Percentiles rank a stretch among this genome's conserved stretches.
These are phyloP conservation scores for Entomortierella chlamydospora DNA, from an alignment of 192 early-diverging fungal species.

Conservation along the genomic window DNA sequence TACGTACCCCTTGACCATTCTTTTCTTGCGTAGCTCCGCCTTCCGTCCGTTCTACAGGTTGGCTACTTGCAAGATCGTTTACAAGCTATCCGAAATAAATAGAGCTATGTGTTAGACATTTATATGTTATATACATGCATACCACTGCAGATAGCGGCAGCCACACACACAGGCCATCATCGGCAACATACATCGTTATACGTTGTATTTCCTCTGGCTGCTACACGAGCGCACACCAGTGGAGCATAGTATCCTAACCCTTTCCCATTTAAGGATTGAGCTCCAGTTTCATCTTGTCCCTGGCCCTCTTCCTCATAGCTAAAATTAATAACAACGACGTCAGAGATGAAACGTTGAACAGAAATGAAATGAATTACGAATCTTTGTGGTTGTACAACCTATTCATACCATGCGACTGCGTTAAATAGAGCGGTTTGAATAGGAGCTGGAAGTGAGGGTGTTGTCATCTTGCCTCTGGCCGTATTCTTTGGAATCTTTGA, in stretches of 20 bases:
- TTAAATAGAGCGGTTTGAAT: no score
- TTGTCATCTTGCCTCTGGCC: background rate
- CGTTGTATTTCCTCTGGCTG: conserved; percentile 66
- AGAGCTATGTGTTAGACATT: no score
- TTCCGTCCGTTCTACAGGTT: conserved; percentile 24
- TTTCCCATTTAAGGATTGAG: conserved; percentile 56
- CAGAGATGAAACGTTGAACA: no score
- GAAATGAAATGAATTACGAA: no score
- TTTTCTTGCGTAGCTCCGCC: conserved; percentile 12
- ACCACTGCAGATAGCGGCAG: no score
- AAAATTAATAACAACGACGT: conserved; percentile 1
- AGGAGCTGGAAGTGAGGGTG: no score
- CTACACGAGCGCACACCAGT: conserved; percentile 72
- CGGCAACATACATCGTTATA: conserved; percentile 67
- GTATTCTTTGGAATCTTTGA: background rate
- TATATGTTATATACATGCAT: no score
- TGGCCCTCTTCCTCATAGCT: conserved; percentile 34
- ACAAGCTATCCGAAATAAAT: conserved; percentile 31
- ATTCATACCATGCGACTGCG: no score
- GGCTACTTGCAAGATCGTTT: conserved; percentile 61
- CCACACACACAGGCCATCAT: background rate
- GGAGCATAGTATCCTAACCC: conserved; percentile 72
- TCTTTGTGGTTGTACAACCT: no score
- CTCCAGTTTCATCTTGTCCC: conserved; percentile 31
- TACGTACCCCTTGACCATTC: conserved; percentile 33